Conservation (phyloP, 768 basidiomycete species). For the Sporobolomyces roseus region DNA sequence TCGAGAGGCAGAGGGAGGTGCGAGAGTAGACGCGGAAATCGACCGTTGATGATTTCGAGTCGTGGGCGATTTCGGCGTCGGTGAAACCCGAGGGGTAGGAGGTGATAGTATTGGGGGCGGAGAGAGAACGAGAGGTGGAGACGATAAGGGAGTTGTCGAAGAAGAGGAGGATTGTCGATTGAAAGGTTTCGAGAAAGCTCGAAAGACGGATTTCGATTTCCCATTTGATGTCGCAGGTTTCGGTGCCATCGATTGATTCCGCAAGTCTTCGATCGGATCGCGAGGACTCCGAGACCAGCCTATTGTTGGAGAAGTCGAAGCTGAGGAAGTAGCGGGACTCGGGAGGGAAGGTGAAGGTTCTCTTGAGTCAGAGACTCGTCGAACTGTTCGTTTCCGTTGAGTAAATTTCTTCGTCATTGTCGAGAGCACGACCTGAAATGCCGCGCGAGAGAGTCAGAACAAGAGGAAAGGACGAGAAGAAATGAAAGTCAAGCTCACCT, state of each 20-base stretch:
- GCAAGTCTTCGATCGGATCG: background rate
- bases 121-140: background rate
- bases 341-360: constrained; percentile 53
- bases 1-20: background rate
- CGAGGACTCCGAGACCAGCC: constrained; percentile 7
- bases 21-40: constrained; percentile 1
- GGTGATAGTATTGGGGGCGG: too few species aligned
- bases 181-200: constrained; percentile 12
- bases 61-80: too few species aligned
- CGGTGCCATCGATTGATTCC: background rate
- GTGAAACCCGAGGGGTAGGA: too few species aligned
- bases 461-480: background rate
- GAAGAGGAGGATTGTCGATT: background rate
- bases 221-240: background rate
- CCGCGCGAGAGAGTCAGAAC: background rate
- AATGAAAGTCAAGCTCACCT: constrained; percentile 20
- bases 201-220: constrained; percentile 1
- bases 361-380: constrained; percentile 29
- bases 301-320: background rate
- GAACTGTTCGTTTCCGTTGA: constrained; percentile 45
- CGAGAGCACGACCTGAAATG: constrained; percentile 42
- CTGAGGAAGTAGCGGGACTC: constrained; percentile 52
- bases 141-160: background rate
- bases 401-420: constrained; percentile 48
- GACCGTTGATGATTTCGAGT: background rate